These are phyloP conservation scores for Toxicodendron radicans DNA, from an alignment of 345 rosid species.

Conservation along the genomic window DNA sequence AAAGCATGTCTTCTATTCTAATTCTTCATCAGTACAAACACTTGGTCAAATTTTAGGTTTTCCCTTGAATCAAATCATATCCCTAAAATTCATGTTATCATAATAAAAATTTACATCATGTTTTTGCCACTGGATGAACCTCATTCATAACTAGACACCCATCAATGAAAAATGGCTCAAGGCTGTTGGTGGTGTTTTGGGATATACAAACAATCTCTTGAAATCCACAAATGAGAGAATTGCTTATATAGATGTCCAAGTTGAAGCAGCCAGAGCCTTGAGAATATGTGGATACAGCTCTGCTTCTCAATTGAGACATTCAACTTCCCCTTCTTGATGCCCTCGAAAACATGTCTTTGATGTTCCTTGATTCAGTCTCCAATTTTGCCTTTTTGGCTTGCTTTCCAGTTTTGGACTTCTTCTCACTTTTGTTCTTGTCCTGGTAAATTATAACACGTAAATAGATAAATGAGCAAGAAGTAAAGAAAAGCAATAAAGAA, in stretches of 20 bases:
- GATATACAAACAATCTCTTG: background rate
- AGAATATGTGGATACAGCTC: background rate
- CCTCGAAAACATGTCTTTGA: slow-evolving; percentile 83
- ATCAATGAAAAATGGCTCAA: background rate
- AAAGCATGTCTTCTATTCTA: too few relatives aligned
- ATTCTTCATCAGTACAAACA: too few relatives aligned
- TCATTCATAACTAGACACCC: too few relatives aligned
- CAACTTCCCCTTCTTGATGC: slow-evolving; percentile 54
- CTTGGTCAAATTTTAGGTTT: too few relatives aligned
- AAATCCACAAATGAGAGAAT: background rate
- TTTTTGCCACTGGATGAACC: too few relatives aligned
- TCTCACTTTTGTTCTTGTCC: slow-evolving; percentile 46
- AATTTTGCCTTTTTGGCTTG: slow-evolving; percentile 62
- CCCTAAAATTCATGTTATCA: too few relatives aligned
- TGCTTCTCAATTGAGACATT: background rate
- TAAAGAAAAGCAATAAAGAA: background rate
- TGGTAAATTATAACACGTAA: slow-evolving; percentile 23
- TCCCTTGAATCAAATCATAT: too few relatives aligned
- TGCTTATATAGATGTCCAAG: background rate
- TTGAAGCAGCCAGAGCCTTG: background rate
- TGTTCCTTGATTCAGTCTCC: slow-evolving; percentile 77
- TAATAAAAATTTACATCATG: too few relatives aligned
- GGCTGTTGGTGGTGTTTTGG: background rate
- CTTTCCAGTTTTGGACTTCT: slow-evolving; percentile 48
- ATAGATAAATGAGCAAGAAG: background rate